Base-by-base conservation (phyloP, 1,284 basidiomycete genomes). In the Apiotrichum gamsii region DNA sequence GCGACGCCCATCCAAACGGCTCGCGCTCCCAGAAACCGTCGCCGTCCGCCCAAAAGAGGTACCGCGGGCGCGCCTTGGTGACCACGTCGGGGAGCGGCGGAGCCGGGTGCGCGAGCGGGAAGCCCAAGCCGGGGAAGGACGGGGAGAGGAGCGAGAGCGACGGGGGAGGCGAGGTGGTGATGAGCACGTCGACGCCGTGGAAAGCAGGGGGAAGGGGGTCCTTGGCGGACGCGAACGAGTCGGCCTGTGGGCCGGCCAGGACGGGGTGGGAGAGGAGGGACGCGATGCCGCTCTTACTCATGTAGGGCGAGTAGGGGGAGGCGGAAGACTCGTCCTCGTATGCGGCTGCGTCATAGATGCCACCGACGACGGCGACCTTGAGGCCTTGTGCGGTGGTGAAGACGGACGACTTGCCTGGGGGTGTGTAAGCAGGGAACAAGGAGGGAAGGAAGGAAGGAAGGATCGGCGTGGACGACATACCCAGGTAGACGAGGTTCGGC, bases 21-120 rank as follows among this genome's bases (percentile, higher is more conserved):
- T 94, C 90, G 44, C 90, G 76, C 67, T 96, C 91, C 90, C 90
- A 95, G 68, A 91, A 96, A 0, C 66, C 70, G 1, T 71, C 68
- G 66, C 71, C 30, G 76, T 81, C 44, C 73, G 80, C 38, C 79
- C 78, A 54, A 78, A 82, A 62, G 19, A 72, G 48, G 47, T 73
- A 73, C 13, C 70, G 56, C 15, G 72, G 70, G 32, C 64, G 61
- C 0, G 64, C 51, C 25, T 54, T 58, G 33, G 76, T 74, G 14
- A 88, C 75, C 0, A 87, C 66, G 32, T 87, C 85, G 43, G 83
- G 80, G 2, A 90, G 70, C 10, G 84, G 81, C 2, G 77, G 75
- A 0, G 79, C 82, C 1, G 78, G 73, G 5, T 67, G 60, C 6
- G 75, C 59, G 61, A 46, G 71, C 55, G 30, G 41, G 34, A 81